These are phyloP conservation scores for Chaetomiaceae sp. DNA, from an alignment of 2,329 filamentous ascomycete species.

Conservation along the genomic window DNA sequence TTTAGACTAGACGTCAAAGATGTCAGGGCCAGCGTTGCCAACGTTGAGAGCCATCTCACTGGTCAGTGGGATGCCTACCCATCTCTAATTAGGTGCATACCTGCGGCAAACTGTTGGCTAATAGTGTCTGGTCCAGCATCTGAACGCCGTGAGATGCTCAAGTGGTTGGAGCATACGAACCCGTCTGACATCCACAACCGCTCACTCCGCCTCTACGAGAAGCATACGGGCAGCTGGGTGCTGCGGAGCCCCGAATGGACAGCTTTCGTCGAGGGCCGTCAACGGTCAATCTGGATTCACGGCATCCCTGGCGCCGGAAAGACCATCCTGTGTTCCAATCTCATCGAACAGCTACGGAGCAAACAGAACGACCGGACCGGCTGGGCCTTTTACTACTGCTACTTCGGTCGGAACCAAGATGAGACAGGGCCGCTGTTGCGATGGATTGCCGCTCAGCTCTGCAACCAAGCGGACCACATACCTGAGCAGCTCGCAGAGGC, in stretches of 20 bases:
- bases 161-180: constrained; percentile 2
- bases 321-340: constrained; percentile 2
- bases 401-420: constrained; percentile 25
- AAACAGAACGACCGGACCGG: no score
- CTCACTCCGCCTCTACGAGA: neutral
- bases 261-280: neutral
- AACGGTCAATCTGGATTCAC: constrained; percentile 6
- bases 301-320: constrained; percentile 14
- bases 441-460: constrained; percentile 26
- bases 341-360: no score
- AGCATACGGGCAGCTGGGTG: constrained; percentile 4
- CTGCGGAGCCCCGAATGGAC: neutral
- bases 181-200: constrained; percentile 3
- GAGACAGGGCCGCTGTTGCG: constrained; percentile 27
- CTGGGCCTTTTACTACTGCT: constrained; percentile 30
- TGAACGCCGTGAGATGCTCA: no score
- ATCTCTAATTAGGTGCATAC: no score
- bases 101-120: no score
- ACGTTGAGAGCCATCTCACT: no score
- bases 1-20: no score
- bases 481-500: no score
- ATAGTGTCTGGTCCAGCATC: no score
- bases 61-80: no score
- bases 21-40: no score
- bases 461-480: constrained; percentile 1